Base-by-base conservation (phyloP, 768 basidiomycete species). In the Dioszegia aurantiaca region DNA sequence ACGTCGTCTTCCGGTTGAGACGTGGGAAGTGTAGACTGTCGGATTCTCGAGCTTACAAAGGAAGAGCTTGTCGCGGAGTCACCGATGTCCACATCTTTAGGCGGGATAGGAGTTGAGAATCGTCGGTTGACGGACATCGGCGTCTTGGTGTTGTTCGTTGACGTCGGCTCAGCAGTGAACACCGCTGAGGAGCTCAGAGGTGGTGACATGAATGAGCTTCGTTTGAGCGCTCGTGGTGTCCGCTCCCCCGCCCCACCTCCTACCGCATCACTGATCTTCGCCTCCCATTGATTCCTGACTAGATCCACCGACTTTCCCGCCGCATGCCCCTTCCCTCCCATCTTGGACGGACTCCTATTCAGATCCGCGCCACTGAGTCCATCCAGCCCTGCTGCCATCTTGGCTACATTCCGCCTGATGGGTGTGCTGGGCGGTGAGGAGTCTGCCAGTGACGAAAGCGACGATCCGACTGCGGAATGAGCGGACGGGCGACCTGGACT, bases 221-320 rank as follows among this genome's bases (percentile, higher is more conserved):
- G 12, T 37, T 56, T 56, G 37, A 53, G 24, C 2, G 51, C 51
- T 28, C 51, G 40, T n/a, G 51, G 51, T 11, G 51, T 53, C 37
- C 37, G 24, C 4, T 53, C 51, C 33, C 31, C 23, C 3, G 27
- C 28, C n/a, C 27, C 27, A 28, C 27, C n/a, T 10, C 28, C 45
- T 21, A 31, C 53, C 31, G 56, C 44, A 37, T 51, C 56, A 40
- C 31, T 57, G 40, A 70, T 70, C 56, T 66, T 68, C 3, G 68
- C 63, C 51, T 72, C 64, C 70, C 70, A 72, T 55, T 68, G 61
- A 19, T 59, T 58, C 23, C 70, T 43, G n/a, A 69, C 70, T 17
- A 67, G 56, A 45, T 69, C 68, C 27, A 72, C 68, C 4, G 67
- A 67, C 59, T 63, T 59, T 46, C 60, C 39, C 31, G 47, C 46